Conservation (phyloP, 2,329 filamentous ascomycete species). For the Xylariaceae sp. region DNA sequence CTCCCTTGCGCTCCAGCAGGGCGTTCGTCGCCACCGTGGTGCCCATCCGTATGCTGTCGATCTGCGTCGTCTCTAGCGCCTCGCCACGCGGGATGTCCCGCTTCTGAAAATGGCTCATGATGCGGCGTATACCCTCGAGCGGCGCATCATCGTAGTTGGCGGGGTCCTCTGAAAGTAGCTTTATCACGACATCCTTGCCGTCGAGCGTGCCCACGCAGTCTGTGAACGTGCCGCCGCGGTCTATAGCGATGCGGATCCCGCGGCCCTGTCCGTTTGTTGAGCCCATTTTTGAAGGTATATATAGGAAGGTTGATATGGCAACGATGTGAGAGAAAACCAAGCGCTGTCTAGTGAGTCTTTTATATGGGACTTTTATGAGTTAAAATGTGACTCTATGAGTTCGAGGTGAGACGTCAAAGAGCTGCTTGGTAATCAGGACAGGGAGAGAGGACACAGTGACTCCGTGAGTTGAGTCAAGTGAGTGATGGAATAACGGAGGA, state of each 20-base stretch:
- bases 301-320: not conserved
- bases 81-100: conserved; percentile 74
- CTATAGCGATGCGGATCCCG: conserved; percentile 70
- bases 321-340: not conserved
- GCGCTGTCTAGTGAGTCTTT: no score
- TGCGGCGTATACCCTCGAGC: conserved; percentile 81
- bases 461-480: no score
- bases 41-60: conserved; percentile 92
- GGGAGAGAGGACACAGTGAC: no score
- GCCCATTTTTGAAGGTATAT: conserved; percentile 31
- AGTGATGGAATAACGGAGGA: no score
- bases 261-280: conserved; percentile 36
- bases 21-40: conserved; percentile 94
- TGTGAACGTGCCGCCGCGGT: conserved; percentile 84
- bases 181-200: conserved; percentile 76
- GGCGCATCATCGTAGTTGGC: conserved; percentile 88
- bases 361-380: no score
- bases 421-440: no score
- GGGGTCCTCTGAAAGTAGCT: conserved; percentile 85
- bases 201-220: conserved; percentile 81
- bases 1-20: conserved; percentile 81
- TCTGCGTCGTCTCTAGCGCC: conserved; percentile 72
- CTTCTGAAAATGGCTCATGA: conserved; percentile 71
- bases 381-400: no score
- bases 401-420: no score